Evolutionary conservation across 371 early-diverging fungal species (phyloP), one percentile per base, ranked within the genome.

Genomic region (Lichtheimia hyalospora): DNA sequence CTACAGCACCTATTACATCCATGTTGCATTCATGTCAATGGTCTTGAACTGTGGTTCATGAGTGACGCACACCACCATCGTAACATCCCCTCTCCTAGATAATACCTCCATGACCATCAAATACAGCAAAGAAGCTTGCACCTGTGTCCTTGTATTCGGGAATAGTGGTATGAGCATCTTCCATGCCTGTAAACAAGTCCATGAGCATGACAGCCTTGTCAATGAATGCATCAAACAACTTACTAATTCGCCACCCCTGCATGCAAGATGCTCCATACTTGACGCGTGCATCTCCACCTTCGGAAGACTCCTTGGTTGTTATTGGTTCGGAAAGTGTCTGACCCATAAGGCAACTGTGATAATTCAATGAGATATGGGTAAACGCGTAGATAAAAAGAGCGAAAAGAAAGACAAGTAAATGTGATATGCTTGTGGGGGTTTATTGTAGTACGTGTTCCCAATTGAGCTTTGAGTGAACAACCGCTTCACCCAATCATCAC

Each of bases 231-330:
- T 34, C 34, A 34, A 34, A 8, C 16, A 24, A 60, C 68, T 25
- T 90, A 96, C 96, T 90, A 67, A 95, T 87, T 72, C 98, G 83
- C 98, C 98, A 98, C 55, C 98, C 98, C 79, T 98, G 97, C 98
- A 98, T 98, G 40, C 86, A 84, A 18, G 92, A 92, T 39, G 93
- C 89, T 43, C 90, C 98, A 72, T 85, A 98, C 42, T 82, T 75
- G 62, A 91, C 75, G 39, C 91, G 85, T 40, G 87, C 79, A 73
- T 93, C 90, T 21, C 78, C 69, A 49, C 89, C 96, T 20, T 69
- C 59, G 12, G 86, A 81, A 16, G 93, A 85, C 65, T 91, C 85
- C 77, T 96, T 98, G 40, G 90, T 92, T n/a, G 84, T 87, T 49
- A 96, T 83, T 52, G 98, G 98, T 69, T 95, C 93, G 50, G 94